Evolutionary conservation across 192 early-diverging fungal species (phyloP), one percentile per base, ranked within the genome.

Genomic region (Coemansia sp.): DNA sequence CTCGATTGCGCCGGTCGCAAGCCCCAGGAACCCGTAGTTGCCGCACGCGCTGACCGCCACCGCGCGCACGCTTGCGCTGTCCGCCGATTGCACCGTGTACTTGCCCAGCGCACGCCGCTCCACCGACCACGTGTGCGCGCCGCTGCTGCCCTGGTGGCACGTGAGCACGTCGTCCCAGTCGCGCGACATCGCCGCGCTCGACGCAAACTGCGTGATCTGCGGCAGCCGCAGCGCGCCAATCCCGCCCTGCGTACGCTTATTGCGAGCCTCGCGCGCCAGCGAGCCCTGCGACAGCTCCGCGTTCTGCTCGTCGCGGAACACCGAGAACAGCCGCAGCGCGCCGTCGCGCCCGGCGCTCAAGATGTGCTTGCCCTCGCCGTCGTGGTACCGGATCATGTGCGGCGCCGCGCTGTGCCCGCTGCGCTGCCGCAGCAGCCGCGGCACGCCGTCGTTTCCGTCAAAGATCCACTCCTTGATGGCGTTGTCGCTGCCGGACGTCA

Each of bases 391-490:
- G 67, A 96, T 88, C 66, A 85, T 77, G 51, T 91, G 88, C 21
- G 98, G 96, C 35, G 96, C 92, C 15, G 87, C 82, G 68, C 87
- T 84, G 86, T 98, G 96, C 5, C 98, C 98, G 56, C 87, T 88
- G 16, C 94, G 89, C 9, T 87, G 91, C 36, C 92, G 94, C 59
- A 97, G 80, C 9, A 96, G 78, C 9, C 93, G 87, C 30, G 94
- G 94, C 14, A 78, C 73, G 30, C 91, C 91, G 75, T 95, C 94
- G 6, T 86, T 66, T 16, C 84, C 86, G 69, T 99, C 96, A 84
- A 98, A 99, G 38, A 97, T 88, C 95, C 96, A 99, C 83, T 95
- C 91, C 84, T 95, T 94, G 63, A 99, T 86, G 26, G 95, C 82
- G 67, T 99, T 99, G 79, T 99, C 97, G 4, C 85, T 77, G 34